phyloP scores from a whole-genome alignment of 176 grass and related monocot genomes.

The Raddia guianensis region DNA sequence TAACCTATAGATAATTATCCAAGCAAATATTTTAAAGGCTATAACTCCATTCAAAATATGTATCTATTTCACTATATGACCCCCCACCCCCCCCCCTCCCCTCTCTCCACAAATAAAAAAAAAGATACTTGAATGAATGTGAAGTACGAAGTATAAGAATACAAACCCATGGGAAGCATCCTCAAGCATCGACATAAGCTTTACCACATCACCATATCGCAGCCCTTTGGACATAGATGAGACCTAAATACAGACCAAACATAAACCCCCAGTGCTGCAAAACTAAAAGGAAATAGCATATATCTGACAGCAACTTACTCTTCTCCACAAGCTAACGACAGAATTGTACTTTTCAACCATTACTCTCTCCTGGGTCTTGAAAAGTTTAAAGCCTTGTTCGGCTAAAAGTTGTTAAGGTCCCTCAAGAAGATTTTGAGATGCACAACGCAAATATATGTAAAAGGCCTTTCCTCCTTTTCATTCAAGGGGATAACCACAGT shows the following conservation, averaged over 20 bases:
- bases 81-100: too few relatives aligned
- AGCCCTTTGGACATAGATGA: constrained; percentile 73
- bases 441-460: background rate
- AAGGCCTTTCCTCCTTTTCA: background rate
- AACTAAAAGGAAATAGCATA: background rate
- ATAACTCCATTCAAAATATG: constrained; percentile 10
- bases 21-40: background rate
- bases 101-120: background rate
- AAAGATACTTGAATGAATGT: background rate
- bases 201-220: constrained; percentile 72
- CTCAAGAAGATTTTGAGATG: background rate
- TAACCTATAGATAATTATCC: background rate
- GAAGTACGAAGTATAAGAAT: constrained; percentile 23
- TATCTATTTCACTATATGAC: constrained; percentile 11
- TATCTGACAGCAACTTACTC: constrained; percentile 58
- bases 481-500: background rate
- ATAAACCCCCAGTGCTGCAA: constrained; percentile 10
- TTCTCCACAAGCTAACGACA: constrained; percentile 85
- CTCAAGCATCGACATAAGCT: constrained; percentile 81
- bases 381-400: constrained; percentile 69
- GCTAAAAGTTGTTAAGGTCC: constrained; percentile 62
- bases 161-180: constrained; percentile 86
- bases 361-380: constrained; percentile 68
- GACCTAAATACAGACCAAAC: constrained; percentile 53
- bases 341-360: constrained; percentile 96